phyloP scores from a whole-genome alignment of 805 yeast genomes.

The Spencermartinsiella europaea region DNA sequence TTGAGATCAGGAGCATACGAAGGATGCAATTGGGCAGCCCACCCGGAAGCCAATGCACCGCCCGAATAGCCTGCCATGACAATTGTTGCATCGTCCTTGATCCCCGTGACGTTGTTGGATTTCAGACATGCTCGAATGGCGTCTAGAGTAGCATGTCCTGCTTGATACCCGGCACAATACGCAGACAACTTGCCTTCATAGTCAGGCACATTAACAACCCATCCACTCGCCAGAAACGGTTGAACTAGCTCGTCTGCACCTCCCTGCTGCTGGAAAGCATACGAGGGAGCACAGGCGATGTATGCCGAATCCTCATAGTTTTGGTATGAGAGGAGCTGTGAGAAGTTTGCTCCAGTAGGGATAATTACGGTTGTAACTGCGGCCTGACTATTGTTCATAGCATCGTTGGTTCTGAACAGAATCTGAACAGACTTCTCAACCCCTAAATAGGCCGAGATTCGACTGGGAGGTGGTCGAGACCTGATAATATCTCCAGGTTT shows the following conservation, averaged over 20 bases:
- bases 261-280: constrained; percentile 14
- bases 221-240: constrained; percentile 15
- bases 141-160: constrained; percentile 26
- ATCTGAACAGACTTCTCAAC: constrained; percentile 23
- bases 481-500: constrained; percentile 13
- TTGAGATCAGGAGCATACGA: constrained; percentile 25
- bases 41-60: constrained; percentile 68
- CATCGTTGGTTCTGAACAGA: constrained; percentile 22
- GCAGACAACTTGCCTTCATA: constrained; percentile 29
- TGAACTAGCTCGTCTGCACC: constrained; percentile 7
- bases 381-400: constrained; percentile 24
- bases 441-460: constrained; percentile 4
- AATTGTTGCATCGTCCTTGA: constrained; percentile 34
- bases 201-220: constrained; percentile 22
- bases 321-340: constrained; percentile 25
- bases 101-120: constrained; percentile 30
- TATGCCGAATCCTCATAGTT: constrained; percentile 26
- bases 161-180: constrained; percentile 24
- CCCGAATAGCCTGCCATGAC: constrained; percentile 87
- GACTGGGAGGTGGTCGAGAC: constrained; percentile 9
- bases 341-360: constrained; percentile 16
- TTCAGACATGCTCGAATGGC: constrained; percentile 23
- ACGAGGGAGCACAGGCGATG: constrained; percentile 28
- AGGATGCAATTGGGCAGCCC: constrained; percentile 27
- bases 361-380: constrained; percentile 28